Base-by-base conservation (phyloP, 495 filamentous ascomycete species). In the Hyaloscypha hepaticicola region DNA sequence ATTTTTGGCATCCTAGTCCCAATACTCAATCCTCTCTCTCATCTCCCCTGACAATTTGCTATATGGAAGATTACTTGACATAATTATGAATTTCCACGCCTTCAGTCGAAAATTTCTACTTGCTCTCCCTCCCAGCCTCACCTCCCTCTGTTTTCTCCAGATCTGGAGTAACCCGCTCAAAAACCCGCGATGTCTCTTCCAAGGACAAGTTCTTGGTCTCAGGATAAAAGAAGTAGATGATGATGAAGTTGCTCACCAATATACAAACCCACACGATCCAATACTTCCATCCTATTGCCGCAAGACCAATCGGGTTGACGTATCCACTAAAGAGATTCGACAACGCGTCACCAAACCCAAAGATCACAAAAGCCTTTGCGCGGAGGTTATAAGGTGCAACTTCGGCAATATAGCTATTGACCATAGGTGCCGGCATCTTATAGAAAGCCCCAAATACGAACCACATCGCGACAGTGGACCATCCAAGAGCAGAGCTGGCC, bases 351-450 rank as follows among this genome's bases (percentile, higher is more conserved):
- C 50, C 65, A 58, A 69, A 33, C 24, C 58, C 57, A 38, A 53
- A 55, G 51, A 67, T 67, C n/a, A 63, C 55, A 57, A 63, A 77
- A 41, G 82, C 83, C 73, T 85, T 86, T 49, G 82, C 80, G 50
- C 83, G 80, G 65, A 85, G 79, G 25, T 75, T 76, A 72, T 79
- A 86, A 0, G 83, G 83, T 24, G 83, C 70, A 60, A 85, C 83
- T 69, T 85, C 83, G 21, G 81, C 78, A 52, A 82, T 75, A 48
- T 83, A 76, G 28, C 82, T 71, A 48, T 77, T 72, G 7, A 76
- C 74, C 69, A 75, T 41, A 22, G 57, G 48, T 22, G 12, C 77
- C 28, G 74, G 72, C 33, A 79, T 73, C 58, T 78, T 74, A 64
- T 79, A 82, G 26, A 70, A 72, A 19, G 61, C 64, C 28, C 70